Base-by-base conservation (phyloP, 306 rosid genomes). In the Rosa persica region DNA sequence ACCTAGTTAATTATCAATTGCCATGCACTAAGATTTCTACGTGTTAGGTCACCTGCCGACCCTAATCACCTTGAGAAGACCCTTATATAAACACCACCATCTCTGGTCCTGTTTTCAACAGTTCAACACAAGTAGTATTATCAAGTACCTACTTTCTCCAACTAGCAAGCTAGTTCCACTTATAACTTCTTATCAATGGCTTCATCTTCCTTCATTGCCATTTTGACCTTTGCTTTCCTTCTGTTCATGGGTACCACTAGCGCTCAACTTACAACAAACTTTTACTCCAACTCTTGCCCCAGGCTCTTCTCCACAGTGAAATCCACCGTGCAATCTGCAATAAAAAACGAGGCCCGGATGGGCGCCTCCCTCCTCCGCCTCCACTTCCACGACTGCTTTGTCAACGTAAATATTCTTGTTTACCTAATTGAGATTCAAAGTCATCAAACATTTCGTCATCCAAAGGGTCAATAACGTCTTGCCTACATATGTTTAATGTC, bases 321-420 rank as follows among this genome's bases (percentile, higher is more conserved):
- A 76, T 67, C 82, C 61, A 74, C 78, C 0, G 89, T 94, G 30
- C 85, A 81, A 23, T 83, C 92, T 0, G 97, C 95, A 7, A 81
- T 94, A 30, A 19, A 74, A 1, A 94, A 86, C 8, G 98, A 92
- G 77, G 30, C 97, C 30, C 90, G 98, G 23, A 94, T 90, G 93
- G 98, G 97, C n/a, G 97, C 97, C 78, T 94, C 98, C 62, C 86
- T 94, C 74, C 91, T 94, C 13, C 98, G 98, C 73, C 74, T 94
- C 80, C 90, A 88, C 90, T 94, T 94, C 78, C 98, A 92, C 12
- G 97, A 94, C 43, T 94, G 97, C 71, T 90, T 94, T 68, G 98
- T 94, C 76, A 94, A 94, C 74, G 97, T 94, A 89, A 82, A 16
- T 34, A 5, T 79, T 76, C 20, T 66, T 74, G 46, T 17, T 27